These are phyloP conservation scores for Saturnispora quitensis DNA, from an alignment of 805 yeast species.

Conservation along the genomic window DNA sequence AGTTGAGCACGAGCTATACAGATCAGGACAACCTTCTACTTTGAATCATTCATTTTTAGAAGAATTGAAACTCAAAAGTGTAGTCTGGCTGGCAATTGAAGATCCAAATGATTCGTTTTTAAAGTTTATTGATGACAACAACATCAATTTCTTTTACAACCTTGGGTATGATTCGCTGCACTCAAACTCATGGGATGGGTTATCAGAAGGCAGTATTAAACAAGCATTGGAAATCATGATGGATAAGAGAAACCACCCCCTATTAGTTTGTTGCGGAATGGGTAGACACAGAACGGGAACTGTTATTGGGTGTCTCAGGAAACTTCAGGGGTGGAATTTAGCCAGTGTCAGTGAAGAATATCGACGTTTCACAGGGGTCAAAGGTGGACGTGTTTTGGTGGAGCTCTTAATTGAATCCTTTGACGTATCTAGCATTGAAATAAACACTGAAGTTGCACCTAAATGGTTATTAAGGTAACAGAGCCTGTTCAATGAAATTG, in stretches of 20 bases:
- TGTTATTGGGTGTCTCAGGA: conserved; percentile 84
- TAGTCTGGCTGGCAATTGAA: conserved; percentile 91
- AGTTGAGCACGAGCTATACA: conserved; percentile 75
- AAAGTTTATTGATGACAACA: conserved; percentile 66
- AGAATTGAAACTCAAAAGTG: conserved; percentile 64
- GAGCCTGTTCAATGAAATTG: neutral
- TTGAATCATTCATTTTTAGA: conserved; percentile 80
- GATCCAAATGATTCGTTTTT: conserved; percentile 87
- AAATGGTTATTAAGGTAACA: conserved; percentile 33
- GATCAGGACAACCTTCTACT: conserved; percentile 94
- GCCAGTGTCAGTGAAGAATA: conserved; percentile 92
- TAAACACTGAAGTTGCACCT: conserved; percentile 33
- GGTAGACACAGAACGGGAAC: conserved; percentile 97
- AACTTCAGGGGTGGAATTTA: conserved; percentile 95
- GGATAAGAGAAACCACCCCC: conserved; percentile 72
- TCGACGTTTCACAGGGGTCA: conserved; percentile 83
- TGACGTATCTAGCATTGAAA: conserved; percentile 37
- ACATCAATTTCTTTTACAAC: conserved; percentile 43
- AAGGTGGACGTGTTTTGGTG: conserved; percentile 82
- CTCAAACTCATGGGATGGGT: conserved; percentile 89
- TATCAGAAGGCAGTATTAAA: conserved; percentile 50
- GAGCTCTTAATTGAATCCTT: conserved; percentile 79
- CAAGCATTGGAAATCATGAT: conserved; percentile 63
- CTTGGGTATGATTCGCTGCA: conserved; percentile 39
- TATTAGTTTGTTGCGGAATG: conserved; percentile 95